These are phyloP conservation scores for Dipodascus geniculatus DNA, from an alignment of 805 yeast genomes.

Conservation along the genomic window DNA sequence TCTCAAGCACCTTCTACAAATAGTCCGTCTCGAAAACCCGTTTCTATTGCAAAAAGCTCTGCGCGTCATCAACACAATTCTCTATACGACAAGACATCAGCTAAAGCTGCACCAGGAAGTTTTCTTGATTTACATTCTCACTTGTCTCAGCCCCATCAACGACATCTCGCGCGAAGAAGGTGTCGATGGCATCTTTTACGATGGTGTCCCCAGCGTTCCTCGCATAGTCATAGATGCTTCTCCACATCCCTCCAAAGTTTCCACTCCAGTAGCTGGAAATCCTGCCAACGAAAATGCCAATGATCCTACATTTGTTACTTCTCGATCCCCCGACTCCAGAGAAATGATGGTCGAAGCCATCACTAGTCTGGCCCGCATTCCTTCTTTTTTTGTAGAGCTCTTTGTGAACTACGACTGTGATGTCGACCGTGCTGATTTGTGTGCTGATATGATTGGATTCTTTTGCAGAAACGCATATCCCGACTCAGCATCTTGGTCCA, in stretches of 20 bases:
- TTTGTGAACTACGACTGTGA: constrained; percentile 86
- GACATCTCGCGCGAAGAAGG: constrained; percentile 29
- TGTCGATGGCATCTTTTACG: constrained; percentile 28
- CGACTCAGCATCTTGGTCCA: constrained; percentile 66
- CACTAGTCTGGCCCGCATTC: constrained; percentile 49
- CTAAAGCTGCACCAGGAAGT: constrained; percentile 73
- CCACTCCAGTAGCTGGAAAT: constrained; percentile 13
- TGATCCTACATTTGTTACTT: constrained; percentile 6
- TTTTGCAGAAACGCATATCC: constrained; percentile 74
- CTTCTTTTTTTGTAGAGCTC: constrained; percentile 60
- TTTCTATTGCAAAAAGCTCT: constrained; percentile 64
- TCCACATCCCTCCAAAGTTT: constrained; percentile 23
- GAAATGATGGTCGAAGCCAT: constrained; percentile 79
- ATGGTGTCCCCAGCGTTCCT: constrained; percentile 28
- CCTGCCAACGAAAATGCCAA: constrained; percentile 10
- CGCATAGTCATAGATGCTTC: constrained; percentile 48
- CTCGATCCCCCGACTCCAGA: constrained; percentile 32
- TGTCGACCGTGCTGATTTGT: constrained; percentile 70
- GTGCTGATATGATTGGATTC: constrained; percentile 53
- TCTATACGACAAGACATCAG: constrained; percentile 50
- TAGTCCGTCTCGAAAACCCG: constrained; percentile 65
- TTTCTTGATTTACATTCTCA: constrained; percentile 27
- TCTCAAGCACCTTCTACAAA: constrained; percentile 74
- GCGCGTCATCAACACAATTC: constrained; percentile 60
- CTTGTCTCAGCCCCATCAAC: constrained; percentile 25